Conservation (phyloP, 2,329 filamentous ascomycete species). For the Corynespora cassiicola region DNA sequence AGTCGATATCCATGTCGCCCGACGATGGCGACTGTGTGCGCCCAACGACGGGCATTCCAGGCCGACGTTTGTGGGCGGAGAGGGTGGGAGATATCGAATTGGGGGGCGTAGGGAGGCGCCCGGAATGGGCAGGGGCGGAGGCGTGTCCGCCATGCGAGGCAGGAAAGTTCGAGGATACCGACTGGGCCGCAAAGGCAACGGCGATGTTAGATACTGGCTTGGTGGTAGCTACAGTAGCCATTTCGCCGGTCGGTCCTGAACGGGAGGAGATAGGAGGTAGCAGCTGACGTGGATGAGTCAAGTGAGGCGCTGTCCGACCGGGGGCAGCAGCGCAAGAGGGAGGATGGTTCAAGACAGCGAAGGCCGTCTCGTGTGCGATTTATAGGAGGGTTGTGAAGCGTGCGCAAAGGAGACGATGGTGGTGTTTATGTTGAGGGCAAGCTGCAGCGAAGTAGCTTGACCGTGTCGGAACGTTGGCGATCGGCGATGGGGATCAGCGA, state of each 20-base stretch:
- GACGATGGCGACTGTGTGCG: conserved; percentile 53
- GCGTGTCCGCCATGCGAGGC: conserved; percentile 32
- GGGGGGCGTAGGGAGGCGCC: conserved; percentile 83
- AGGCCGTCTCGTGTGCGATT: conserved; percentile 24
- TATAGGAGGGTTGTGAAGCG: conserved; percentile 14
- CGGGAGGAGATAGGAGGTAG: conserved; percentile 16
- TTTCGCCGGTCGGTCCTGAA: conserved; percentile 24
- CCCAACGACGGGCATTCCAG: conserved; percentile 55
- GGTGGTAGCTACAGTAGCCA: conserved; percentile 42
- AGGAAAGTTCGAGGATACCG: conserved; percentile 32
- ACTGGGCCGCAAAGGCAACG: conserved; percentile 44
- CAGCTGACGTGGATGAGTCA: conserved; percentile 39
- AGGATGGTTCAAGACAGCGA: conserved; percentile 21
- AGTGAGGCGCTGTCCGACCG: conserved; percentile 28
- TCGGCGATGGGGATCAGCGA: conserved; percentile 44
- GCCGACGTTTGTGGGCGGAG: conserved; percentile 78
- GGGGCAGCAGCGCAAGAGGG: conserved; percentile 17
- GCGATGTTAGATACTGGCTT: conserved; percentile 50
- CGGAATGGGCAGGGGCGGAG: conserved; percentile 26
- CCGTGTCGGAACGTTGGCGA: conserved; percentile 33
- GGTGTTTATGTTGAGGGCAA: conserved; percentile 27
- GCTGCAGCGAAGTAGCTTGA: conserved; percentile 40
- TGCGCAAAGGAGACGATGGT: conserved; percentile 22
- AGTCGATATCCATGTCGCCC: conserved; percentile 86
- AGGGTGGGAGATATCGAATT: conserved; percentile 93